Conservation (phyloP, 1,139 yeast genomes). For the Saccharomyces pastorianus region DNA sequence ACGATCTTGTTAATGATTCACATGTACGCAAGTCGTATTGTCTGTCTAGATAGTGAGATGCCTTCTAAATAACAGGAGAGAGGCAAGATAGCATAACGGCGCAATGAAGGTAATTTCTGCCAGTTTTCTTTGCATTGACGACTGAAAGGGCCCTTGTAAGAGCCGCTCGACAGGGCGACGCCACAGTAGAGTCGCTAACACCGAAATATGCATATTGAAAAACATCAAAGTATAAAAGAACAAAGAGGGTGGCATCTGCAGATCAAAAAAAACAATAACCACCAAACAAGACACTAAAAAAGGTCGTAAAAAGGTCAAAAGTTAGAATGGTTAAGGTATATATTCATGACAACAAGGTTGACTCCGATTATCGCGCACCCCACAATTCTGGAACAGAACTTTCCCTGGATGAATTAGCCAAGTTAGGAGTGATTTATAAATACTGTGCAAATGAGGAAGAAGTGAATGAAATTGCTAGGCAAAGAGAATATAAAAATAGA, state of each 20-base stretch:
- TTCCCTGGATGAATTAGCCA: constrained; percentile 39
- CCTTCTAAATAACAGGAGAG: background rate
- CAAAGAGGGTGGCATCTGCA: background rate
- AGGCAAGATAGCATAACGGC: background rate
- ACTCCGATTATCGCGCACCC: constrained; percentile 59
- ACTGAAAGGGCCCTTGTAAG: background rate
- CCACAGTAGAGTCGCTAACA: background rate
- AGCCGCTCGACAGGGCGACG: background rate
- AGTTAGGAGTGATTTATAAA: constrained; percentile 65
- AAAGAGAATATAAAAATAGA: constrained; percentile 71
- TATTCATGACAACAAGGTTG: constrained; percentile 60
- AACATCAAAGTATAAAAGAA: background rate
- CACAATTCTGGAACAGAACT: constrained; percentile 67
- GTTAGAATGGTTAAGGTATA: constrained; percentile 40
- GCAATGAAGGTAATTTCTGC: background rate
- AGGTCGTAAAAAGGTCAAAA: no score
- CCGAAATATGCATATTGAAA: background rate
- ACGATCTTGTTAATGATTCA: background rate
- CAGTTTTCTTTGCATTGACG: background rate
- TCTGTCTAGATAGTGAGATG: background rate
- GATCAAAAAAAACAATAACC: background rate
- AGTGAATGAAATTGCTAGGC: constrained; percentile 57
- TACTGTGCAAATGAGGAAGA: constrained; percentile 45
- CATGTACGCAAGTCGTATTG: background rate
- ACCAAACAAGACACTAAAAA: background rate